These are phyloP conservation scores for Flaveria linearis DNA, from an alignment of 129 eudicot species.

Conservation along the genomic window DNA sequence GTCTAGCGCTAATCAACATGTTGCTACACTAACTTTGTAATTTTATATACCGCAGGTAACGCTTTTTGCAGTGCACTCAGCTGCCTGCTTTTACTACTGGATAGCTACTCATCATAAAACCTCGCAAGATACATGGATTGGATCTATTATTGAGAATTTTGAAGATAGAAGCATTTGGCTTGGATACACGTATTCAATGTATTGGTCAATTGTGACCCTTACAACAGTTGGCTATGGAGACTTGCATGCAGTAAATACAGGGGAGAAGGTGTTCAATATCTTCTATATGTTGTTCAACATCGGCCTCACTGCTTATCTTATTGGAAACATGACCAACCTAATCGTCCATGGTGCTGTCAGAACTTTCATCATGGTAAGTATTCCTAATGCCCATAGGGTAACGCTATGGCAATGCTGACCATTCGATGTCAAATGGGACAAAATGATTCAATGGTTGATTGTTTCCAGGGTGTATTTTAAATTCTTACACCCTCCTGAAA, in stretches of 20 bases:
- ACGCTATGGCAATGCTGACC: background rate
- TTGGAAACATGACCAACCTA: slow-evolving; percentile 88
- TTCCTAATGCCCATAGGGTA: background rate
- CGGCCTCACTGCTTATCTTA: slow-evolving; percentile 79
- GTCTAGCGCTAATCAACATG: background rate
- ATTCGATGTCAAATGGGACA: background rate
- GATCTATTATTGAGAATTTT: slow-evolving; percentile 45
- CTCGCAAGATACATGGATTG: slow-evolving; percentile 67
- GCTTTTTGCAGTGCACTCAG: slow-evolving; percentile 68
- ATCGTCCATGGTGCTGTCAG: slow-evolving; percentile 69
- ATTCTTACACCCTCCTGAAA: no score
- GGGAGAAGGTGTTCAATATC: slow-evolving; percentile 77
- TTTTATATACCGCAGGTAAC: slow-evolving; percentile 56
- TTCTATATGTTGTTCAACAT: slow-evolving; percentile 87
- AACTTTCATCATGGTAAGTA: slow-evolving; percentile 72
- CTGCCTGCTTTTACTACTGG: slow-evolving; percentile 83
- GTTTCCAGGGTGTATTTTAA: background rate
- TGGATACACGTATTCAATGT: slow-evolving; percentile 79
- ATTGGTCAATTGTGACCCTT: slow-evolving; percentile 88
- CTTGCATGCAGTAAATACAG: slow-evolving; percentile 78
- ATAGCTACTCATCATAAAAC: slow-evolving; percentile 55
- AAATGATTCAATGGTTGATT: background rate
- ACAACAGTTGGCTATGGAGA: slow-evolving; percentile 89
- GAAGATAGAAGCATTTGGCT: slow-evolving; percentile 67
- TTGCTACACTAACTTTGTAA: background rate